A percentile compares a stretch with the other conserved stretches of the same genome.
These are phyloP conservation scores for Cyberlindnera meyerae DNA, from an alignment of 805 yeast species.

Conservation along the genomic window DNA sequence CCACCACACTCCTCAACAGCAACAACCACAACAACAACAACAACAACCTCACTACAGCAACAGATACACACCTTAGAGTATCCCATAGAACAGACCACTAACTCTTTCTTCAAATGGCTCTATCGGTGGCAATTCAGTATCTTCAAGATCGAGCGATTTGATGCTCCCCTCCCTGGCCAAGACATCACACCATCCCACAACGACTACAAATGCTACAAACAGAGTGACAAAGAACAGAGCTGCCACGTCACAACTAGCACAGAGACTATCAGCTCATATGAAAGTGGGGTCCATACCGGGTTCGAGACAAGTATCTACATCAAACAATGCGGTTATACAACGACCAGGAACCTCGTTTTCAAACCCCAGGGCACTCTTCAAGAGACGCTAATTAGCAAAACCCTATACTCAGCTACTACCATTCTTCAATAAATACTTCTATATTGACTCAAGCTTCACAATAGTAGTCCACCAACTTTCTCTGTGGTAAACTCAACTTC, in stretches of 20 bases:
- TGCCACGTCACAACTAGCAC: slow-evolving; percentile 22
- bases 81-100: no score
- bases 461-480: slow-evolving; percentile 44
- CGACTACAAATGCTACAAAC: no score
- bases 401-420: no score
- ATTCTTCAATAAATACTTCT: no score
- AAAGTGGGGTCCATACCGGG: slow-evolving; percentile 18
- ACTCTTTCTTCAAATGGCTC: no score
- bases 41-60: neutral
- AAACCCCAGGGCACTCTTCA: slow-evolving; percentile 11
- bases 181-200: no score
- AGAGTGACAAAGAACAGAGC: slow-evolving; percentile 16
- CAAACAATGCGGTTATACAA: no score
- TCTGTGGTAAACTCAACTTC: slow-evolving; percentile 38
- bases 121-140: no score
- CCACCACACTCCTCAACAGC: neutral
- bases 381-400: no score
- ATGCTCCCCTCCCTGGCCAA: no score
- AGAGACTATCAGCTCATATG: slow-evolving; percentile 23
- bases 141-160: no score
- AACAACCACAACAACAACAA: neutral
- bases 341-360: slow-evolving; percentile 21
- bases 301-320: slow-evolving; percentile 4
- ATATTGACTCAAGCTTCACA: slow-evolving; percentile 10
- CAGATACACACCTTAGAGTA: no score